These are phyloP conservation scores for Aphanocladium album DNA, from an alignment of 2,329 filamentous ascomycete species.

Conservation along the genomic window DNA sequence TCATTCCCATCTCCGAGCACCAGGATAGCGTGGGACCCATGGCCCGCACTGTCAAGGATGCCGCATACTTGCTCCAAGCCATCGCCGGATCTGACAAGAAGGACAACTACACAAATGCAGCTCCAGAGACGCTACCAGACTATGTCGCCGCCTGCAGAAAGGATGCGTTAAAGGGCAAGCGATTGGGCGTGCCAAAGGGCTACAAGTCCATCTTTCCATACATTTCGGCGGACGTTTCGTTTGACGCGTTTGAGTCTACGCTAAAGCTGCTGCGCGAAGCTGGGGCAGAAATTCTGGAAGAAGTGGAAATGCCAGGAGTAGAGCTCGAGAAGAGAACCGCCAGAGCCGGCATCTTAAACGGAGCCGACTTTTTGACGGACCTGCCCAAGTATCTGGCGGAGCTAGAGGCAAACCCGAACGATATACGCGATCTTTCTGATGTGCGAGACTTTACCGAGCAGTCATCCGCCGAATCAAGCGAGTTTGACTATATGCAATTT, in stretches of 20 bases:
- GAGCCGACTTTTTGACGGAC: constrained; percentile 52
- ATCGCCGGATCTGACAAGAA: constrained; percentile 57
- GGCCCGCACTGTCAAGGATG: constrained; percentile 60
- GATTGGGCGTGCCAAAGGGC: constrained; percentile 54
- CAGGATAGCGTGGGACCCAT: constrained; percentile 65
- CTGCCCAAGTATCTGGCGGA: constrained; percentile 50
- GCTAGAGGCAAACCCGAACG: constrained; percentile 53
- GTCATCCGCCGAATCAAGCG: constrained; percentile 50
- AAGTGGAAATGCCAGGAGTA: constrained; percentile 47
- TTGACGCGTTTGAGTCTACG: constrained; percentile 51
- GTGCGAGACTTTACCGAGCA: constrained; percentile 51
- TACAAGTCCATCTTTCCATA: constrained; percentile 46
- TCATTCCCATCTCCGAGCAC: constrained; percentile 60
- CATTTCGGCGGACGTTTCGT: constrained; percentile 5
- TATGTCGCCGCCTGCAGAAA: constrained; percentile 55
- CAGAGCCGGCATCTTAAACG: constrained; percentile 48
- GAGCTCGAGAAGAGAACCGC: constrained; percentile 41
- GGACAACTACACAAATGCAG: constrained; percentile 61
- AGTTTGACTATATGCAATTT: constrained; percentile 54
- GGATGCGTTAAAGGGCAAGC: constrained; percentile 47
- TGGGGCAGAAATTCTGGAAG: constrained; percentile 54
- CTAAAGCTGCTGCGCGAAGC: constrained; percentile 47
- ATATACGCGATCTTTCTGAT: constrained; percentile 46
- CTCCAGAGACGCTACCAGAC: constrained; percentile 50
- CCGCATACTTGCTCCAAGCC: constrained; percentile 55